Conservation (phyloP, 192 early-diverging fungal genomes). For the Coemansia sp. region DNA sequence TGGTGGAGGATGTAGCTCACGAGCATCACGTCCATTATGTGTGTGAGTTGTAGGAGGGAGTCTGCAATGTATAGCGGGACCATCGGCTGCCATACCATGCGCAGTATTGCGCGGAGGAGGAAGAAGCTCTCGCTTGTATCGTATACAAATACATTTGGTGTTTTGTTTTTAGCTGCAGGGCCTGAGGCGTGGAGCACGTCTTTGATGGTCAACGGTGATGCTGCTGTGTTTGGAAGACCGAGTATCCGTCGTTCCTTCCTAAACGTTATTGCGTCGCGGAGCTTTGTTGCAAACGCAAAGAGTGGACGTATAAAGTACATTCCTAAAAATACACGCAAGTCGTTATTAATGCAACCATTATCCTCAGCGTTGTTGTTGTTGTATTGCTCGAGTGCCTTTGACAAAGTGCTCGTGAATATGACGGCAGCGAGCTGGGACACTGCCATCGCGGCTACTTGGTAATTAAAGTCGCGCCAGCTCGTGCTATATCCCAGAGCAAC, state of each 20-base stretch:
- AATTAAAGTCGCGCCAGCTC: neutral
- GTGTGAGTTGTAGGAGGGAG: neutral
- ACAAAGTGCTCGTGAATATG: neutral
- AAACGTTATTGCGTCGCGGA: neutral
- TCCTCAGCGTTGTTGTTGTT: neutral
- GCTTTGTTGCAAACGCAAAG: neutral
- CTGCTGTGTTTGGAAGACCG: neutral
- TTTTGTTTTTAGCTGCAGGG: neutral
- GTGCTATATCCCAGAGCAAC: neutral
- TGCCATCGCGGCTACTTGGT: neutral
- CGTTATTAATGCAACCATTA: neutral
- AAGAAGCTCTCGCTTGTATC: neutral
- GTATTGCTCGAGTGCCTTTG: no score
- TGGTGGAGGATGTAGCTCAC: conserved; percentile 15
- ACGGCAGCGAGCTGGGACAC: neutral
- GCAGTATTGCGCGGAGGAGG: neutral
- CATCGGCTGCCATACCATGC: conserved; percentile 4
- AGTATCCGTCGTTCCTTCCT: neutral
- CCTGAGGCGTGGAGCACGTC: neutral
- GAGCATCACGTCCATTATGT: conserved; percentile 1
- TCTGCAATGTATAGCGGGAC: neutral
- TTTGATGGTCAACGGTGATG: neutral
- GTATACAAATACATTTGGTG: conserved; percentile 2
- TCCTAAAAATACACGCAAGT: neutral
- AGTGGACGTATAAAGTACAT: neutral